These are phyloP conservation scores for Penicillium flavigenum DNA, from an alignment of 495 filamentous ascomycete genomes.

Conservation along the genomic window DNA sequence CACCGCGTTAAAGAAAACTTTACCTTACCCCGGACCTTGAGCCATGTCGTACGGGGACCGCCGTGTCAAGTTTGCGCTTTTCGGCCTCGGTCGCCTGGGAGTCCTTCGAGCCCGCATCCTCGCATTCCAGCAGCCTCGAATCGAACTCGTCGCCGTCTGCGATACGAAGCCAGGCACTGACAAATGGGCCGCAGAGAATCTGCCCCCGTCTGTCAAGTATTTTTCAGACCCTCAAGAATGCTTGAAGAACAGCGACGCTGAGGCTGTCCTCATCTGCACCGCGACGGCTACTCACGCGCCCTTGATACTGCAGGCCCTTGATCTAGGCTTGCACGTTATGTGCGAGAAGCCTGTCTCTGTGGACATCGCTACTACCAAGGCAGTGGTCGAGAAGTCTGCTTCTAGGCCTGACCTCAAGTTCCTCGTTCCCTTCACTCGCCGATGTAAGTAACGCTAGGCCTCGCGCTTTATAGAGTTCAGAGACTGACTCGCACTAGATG, in stretches of 20 bases:
- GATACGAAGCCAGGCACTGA: conserved; percentile 21
- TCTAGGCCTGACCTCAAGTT: conserved; percentile 61
- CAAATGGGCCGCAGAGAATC: conserved; percentile 18
- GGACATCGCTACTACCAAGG: conserved; percentile 24
- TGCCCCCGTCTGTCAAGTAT: conserved; percentile 18
- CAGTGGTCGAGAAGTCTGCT: conserved; percentile 60
- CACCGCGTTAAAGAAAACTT: neutral
- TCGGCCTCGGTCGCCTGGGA: conserved; percentile 19
- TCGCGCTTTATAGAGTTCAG: neutral
- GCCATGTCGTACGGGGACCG: conserved; percentile 15
- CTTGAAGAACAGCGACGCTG: conserved; percentile 17
- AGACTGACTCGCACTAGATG: conserved; percentile 14
- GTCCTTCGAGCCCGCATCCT: conserved; percentile 21
- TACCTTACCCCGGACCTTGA: conserved; percentile 1
- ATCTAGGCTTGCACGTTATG: conserved; percentile 21
- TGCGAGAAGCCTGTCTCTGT: conserved; percentile 29
- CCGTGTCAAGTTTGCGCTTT: conserved; percentile 18
- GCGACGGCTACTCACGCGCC: conserved; percentile 21
- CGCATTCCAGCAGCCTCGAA: conserved; percentile 22
- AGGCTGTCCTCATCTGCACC: conserved; percentile 21
- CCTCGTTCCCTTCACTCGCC: conserved; percentile 22
- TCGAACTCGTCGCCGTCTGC: conserved; percentile 21
- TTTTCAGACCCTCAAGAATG: conserved; percentile 20
- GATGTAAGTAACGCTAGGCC: conserved; percentile 14
- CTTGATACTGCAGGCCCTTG: conserved; percentile 21